These are phyloP conservation scores for Hyaloraphidium curvatum DNA, from an alignment of 192 early-diverging fungal species.

Conservation along the genomic window DNA sequence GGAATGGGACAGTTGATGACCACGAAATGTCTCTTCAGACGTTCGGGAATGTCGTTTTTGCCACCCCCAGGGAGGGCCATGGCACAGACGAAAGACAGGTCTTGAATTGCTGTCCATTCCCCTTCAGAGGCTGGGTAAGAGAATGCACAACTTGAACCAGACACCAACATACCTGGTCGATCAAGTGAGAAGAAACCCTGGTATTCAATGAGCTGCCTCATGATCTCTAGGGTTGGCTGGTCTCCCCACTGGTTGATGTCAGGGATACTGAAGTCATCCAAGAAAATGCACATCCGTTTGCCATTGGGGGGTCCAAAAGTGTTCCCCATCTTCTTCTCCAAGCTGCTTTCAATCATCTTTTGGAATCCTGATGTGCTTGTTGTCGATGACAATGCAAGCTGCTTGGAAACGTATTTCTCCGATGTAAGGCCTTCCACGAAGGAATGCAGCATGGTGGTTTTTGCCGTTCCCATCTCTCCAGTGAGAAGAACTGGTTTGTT, in stretches of 20 bases:
- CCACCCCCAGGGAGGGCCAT: constrained; percentile 53
- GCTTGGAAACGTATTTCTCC: constrained; percentile 34
- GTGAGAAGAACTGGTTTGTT: constrained; percentile 33
- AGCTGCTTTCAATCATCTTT: constrained; percentile 37
- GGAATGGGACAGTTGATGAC: constrained; percentile 44
- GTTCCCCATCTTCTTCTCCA: constrained; percentile 44
- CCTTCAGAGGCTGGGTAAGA: constrained; percentile 8
- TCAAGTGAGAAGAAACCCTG: constrained; percentile 45
- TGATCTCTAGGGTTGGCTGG: constrained; percentile 39
- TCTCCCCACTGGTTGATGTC: constrained; percentile 53
- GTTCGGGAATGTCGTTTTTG: constrained; percentile 38
- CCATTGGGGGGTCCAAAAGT: constrained; percentile 44
- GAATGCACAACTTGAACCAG: background rate
- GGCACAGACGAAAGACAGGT: constrained; percentile 33
- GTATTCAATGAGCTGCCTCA: constrained; percentile 39
- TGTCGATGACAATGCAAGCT: constrained; percentile 41
- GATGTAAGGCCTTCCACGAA: too few species aligned
- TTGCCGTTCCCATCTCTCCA: constrained; percentile 42
- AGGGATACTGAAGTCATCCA: constrained; percentile 48
- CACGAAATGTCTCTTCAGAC: constrained; percentile 35
- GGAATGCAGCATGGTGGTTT: constrained; percentile 42
- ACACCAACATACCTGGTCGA: constrained; percentile 20
- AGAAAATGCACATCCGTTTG: constrained; percentile 42
- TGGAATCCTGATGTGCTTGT: constrained; percentile 4
- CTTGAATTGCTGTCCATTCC: constrained; percentile 45